Conservation (phyloP, 2,329 filamentous ascomycete species). For the Cladophialophora chaetospira region DNA sequence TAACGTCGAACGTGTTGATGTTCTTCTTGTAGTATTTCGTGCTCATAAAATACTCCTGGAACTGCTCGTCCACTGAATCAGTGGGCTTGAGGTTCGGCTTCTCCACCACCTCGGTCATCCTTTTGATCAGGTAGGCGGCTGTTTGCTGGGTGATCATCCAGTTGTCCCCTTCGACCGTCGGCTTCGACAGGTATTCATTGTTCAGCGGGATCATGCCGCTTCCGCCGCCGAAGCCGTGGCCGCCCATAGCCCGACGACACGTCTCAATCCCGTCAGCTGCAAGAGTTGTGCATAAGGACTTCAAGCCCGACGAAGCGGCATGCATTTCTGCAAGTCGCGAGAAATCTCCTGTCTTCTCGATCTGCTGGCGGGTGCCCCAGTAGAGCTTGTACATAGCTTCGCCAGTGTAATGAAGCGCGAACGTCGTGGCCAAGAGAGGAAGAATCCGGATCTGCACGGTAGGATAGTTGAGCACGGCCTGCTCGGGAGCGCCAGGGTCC, state of each 20-base stretch:
- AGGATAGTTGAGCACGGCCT: slow-evolving; percentile 56
- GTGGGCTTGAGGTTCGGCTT: slow-evolving; percentile 38
- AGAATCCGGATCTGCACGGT: slow-evolving; percentile 58
- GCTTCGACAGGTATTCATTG: slow-evolving; percentile 54
- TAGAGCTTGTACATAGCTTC: slow-evolving; percentile 55
- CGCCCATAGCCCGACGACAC: slow-evolving; percentile 56
- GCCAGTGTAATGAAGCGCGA: slow-evolving; percentile 50
- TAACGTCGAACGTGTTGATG: slow-evolving; percentile 31
- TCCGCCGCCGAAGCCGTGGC: slow-evolving; percentile 56
- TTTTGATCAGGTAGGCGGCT: slow-evolving; percentile 55
- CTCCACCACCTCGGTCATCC: slow-evolving; percentile 48
- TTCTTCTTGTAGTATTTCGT: slow-evolving; percentile 23
- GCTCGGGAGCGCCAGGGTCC: slow-evolving; percentile 41
- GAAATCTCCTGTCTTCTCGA: slow-evolving; percentile 53
- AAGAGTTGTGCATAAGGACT: slow-evolving; percentile 56
- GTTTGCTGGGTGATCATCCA: slow-evolving; percentile 61
- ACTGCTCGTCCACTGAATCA: slow-evolving; percentile 46
- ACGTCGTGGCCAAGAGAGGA: slow-evolving; percentile 56
- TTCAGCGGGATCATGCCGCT: slow-evolving; percentile 57
- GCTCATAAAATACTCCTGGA: slow-evolving; percentile 42
- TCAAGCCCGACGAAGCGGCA: slow-evolving; percentile 56
- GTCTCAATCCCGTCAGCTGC: slow-evolving; percentile 58
- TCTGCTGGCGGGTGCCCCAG: slow-evolving; percentile 46
- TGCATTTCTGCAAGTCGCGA: slow-evolving; percentile 54
- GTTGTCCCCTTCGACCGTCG: slow-evolving; percentile 59